Evolutionary conservation across 768 basidiomycete genomes (phyloP).

Genomic region (Boletus speciosus): DNA sequence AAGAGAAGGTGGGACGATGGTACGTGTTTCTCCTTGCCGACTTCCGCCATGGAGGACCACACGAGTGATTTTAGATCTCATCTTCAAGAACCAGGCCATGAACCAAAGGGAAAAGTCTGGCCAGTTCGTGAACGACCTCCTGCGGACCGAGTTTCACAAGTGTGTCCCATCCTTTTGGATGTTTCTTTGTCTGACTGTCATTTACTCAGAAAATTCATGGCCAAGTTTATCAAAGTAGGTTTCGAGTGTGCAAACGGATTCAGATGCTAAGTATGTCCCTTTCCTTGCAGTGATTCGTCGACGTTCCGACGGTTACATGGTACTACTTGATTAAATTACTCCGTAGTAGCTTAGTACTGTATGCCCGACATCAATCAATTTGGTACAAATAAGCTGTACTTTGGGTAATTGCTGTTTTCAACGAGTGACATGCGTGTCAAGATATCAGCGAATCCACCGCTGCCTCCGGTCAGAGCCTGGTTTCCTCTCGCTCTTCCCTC

Average conservation of each 20-base stretch:
- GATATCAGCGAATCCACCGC: constrained; percentile 45
- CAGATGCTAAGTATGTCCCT: neutral
- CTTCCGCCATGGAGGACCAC: neutral
- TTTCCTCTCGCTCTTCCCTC: constrained; percentile 31
- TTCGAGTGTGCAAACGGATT: no score
- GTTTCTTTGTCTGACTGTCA: constrained; percentile 8
- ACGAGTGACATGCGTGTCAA: constrained; percentile 42
- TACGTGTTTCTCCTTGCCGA: constrained; percentile 33
- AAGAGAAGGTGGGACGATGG: constrained; percentile 96
- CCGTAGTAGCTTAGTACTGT: neutral
- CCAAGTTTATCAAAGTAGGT: constrained; percentile 81
- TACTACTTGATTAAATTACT: neutral
- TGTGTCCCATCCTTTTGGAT: constrained; percentile 38
- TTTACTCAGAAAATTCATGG: constrained; percentile 77
- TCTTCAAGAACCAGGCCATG: constrained; percentile 98
- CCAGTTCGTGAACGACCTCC: constrained; percentile 92
- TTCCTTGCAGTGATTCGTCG: constrained; percentile 6
- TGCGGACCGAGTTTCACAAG: constrained; percentile 94
- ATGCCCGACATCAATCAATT: neutral
- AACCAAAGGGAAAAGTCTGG: constrained; percentile 58
- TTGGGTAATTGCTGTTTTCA: neutral
- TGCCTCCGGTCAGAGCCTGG: constrained; percentile 53
- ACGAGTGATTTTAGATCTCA: constrained; percentile 58
- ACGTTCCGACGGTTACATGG: neutral
- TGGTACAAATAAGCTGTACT: neutral